Conservation (phyloP, 106 monocot species). For the Dioscorea zingiberensis region DNA sequence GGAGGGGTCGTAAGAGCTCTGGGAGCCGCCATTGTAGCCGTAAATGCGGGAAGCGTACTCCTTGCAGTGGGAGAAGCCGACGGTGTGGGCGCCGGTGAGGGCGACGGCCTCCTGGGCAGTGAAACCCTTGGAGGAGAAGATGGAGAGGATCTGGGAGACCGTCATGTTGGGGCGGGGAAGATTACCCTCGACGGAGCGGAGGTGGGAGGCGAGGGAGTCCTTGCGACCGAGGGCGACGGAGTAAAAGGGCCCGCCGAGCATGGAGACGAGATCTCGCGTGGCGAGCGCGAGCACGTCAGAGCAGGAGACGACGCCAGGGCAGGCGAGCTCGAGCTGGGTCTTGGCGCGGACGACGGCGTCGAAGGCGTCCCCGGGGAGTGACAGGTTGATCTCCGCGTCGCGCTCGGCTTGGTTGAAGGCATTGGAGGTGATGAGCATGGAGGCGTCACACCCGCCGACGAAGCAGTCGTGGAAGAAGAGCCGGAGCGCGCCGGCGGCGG, state of each 20-base stretch:
- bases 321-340: conserved; percentile 47
- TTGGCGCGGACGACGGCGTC: conserved; percentile 60
- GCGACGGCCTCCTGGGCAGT: conserved; percentile 47
- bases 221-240: conserved; percentile 53
- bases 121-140: conserved; percentile 44
- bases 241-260: conserved; percentile 69
- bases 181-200: conserved; percentile 15
- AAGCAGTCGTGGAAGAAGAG: conserved; percentile 91
- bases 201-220: conserved; percentile 38
- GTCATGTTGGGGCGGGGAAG: conserved; percentile 53
- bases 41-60: conserved; percentile 51
- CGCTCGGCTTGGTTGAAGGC: conserved; percentile 31
- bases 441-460: conserved; percentile 66
- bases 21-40: conserved; percentile 11
- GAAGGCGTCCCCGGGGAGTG: conserved; percentile 68
- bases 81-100: conserved; percentile 75
- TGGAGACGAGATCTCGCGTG: conserved; percentile 48
- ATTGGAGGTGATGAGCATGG: conserved; percentile 49
- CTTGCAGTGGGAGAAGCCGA: conserved; percentile 78
- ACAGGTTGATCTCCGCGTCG: conserved; percentile 55
- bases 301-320: conserved; percentile 70
- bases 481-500: conserved; percentile 47
- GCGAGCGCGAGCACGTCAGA: conserved; percentile 60
- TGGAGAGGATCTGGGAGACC: conserved; percentile 19
- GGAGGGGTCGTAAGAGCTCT: conserved; percentile 25